phyloP scores from a whole-genome alignment of 345 rosid genomes.

The Nasturtium officinale region DNA sequence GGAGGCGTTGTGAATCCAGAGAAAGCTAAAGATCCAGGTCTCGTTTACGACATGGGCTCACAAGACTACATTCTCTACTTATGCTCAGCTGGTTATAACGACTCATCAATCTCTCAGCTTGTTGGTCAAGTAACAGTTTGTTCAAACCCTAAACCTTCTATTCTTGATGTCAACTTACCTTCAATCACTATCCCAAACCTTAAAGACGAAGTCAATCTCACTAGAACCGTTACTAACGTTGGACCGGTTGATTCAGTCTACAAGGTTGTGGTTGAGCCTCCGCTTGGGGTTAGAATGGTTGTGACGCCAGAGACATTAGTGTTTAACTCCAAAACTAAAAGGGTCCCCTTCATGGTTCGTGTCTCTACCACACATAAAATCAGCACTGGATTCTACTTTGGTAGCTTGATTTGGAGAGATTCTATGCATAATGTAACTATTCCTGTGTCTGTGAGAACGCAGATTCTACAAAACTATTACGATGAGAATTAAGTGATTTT shows the following conservation, averaged over 20 bases:
- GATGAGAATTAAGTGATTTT: constrained; percentile 31
- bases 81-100: constrained; percentile 49
- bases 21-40: constrained; percentile 55
- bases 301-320: constrained; percentile 38
- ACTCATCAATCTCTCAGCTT: constrained; percentile 52
- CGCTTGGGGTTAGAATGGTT: constrained; percentile 24
- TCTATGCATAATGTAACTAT: constrained; percentile 37
- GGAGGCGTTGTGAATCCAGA: constrained; percentile 63
- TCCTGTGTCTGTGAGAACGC: constrained; percentile 47
- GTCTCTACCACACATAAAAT: constrained; percentile 33
- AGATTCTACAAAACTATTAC: constrained; percentile 4
- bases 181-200: constrained; percentile 44
- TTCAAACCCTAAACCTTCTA: constrained; percentile 19
- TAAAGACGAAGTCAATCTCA: constrained; percentile 22
- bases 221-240: constrained; percentile 52
- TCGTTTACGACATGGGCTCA: constrained; percentile 54
- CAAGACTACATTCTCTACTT: constrained; percentile 52
- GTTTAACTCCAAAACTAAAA: constrained; percentile 30
- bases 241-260: constrained; percentile 44
- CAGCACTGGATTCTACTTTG: constrained; percentile 47
- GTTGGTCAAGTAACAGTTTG: constrained; percentile 45
- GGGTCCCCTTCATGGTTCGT: constrained; percentile 24
- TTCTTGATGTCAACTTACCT: constrained; percentile 50
- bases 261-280: constrained; percentile 26
- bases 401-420: constrained; percentile 49